Percentiles rank a stretch among this genome's conserved stretches.
phyloP scores from a whole-genome alignment of 2,329 filamentous ascomycete genomes.

The Fonsecaea nubica region DNA sequence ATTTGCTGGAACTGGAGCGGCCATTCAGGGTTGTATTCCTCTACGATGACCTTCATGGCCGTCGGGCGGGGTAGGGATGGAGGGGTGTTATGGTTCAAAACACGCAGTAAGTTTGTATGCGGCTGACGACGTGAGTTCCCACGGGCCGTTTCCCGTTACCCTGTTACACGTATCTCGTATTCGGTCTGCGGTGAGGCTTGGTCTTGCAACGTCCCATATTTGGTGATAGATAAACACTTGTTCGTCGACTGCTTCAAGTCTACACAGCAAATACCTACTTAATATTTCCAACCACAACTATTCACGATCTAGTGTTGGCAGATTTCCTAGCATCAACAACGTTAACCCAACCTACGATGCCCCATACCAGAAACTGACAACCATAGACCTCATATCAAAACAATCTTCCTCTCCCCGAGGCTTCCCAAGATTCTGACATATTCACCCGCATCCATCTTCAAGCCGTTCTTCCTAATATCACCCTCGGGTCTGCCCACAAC shows the following conservation, averaged over 20 bases:
- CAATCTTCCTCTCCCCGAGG: constrained; percentile 22
- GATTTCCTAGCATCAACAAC: background rate
- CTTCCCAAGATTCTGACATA: constrained; percentile 26
- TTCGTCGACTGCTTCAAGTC: too few species aligned
- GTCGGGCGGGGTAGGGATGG: background rate
- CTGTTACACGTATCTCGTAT: background rate
- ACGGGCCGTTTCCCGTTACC: too few species aligned
- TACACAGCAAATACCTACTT: too few species aligned
- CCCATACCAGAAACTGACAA: background rate
- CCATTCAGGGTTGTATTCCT: constrained; percentile 33
- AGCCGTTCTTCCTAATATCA: constrained; percentile 26
- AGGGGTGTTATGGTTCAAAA: background rate
- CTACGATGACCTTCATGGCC: constrained; percentile 30
- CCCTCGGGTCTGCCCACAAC: constrained; percentile 22
- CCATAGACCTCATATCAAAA: constrained; percentile 19
- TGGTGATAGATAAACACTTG: too few species aligned
- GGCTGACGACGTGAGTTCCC: too few species aligned
- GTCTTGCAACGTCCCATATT: background rate
- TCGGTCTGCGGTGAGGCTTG: background rate
- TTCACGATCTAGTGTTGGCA: too few species aligned
- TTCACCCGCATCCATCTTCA: constrained; percentile 27
- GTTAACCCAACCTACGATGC: background rate
- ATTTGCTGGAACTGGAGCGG: constrained; percentile 27
- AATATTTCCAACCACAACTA: too few species aligned
- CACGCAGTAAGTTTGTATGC: background rate